phyloP scores from a whole-genome alignment of 495 filamentous ascomycete genomes.

The Cryomyces minteri region DNA sequence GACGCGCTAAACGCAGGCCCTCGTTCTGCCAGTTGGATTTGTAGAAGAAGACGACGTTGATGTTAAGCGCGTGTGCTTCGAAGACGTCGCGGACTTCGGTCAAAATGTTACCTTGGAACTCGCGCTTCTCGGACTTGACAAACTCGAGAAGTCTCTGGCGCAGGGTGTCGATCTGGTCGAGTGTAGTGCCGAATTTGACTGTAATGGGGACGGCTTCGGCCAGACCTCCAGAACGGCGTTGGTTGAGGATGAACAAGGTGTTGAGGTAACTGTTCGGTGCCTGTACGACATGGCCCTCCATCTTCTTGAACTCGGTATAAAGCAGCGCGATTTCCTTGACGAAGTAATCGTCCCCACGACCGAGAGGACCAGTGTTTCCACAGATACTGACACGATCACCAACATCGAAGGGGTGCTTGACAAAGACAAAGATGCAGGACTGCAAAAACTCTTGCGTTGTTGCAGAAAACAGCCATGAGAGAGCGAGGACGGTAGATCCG shows the following conservation, averaged over 20 bases:
- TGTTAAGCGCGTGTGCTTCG: constrained; percentile 51
- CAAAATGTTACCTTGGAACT: constrained; percentile 78
- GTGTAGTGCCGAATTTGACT: constrained; percentile 76
- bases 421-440: constrained; percentile 86
- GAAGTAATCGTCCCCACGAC: constrained; percentile 82
- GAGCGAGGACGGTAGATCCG: constrained; percentile 66
- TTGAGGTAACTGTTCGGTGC: constrained; percentile 91
- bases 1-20: constrained; percentile 66
- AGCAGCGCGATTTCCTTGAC: constrained; percentile 90
- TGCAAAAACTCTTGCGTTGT: constrained; percentile 90
- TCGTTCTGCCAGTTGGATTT: constrained; percentile 94
- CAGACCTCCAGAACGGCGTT: constrained; percentile 71
- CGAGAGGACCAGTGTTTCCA: constrained; percentile 61
- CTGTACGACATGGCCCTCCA: constrained; percentile 90
- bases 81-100: constrained; percentile 62
- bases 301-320: constrained; percentile 96
- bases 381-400: constrained; percentile 87
- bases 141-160: constrained; percentile 73
- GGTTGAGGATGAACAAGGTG: constrained; percentile 84
- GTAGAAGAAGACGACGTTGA: constrained; percentile 97
- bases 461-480: constrained; percentile 81
- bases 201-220: constrained; percentile 74
- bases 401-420: constrained; percentile 96
- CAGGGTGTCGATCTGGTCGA: constrained; percentile 72
- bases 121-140: constrained; percentile 70